Evolutionary conservation across 345 rosid genomes (phyloP).

Genomic region (Atalantia buxifolia): DNA sequence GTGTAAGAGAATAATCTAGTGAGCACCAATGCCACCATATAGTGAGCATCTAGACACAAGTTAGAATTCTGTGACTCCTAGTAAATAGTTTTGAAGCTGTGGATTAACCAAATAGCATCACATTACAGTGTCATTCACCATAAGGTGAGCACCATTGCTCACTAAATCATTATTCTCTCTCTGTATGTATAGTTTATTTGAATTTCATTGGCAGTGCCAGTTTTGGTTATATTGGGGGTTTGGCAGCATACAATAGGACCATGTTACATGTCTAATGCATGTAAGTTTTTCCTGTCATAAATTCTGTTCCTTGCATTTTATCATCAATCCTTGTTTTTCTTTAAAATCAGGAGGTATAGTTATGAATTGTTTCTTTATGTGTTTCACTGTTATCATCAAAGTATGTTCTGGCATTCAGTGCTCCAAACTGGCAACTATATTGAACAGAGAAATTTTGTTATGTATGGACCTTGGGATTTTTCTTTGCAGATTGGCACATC

Average conservation of each 20-base stretch:
- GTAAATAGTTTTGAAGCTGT: no score
- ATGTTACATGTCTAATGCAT: neutral
- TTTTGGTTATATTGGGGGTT: neutral
- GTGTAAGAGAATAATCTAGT: no score
- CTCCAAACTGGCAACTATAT: neutral
- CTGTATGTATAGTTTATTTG: neutral
- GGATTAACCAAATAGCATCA: no score
- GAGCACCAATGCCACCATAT: no score
- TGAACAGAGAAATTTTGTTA: neutral
- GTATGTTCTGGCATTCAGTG: neutral
- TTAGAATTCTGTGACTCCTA: no score
- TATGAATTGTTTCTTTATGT: neutral
- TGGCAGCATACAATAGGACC: neutral
- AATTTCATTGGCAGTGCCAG: neutral
- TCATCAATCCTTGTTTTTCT: neutral
- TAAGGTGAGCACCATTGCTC: no score
- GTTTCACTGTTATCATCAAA: slow-evolving; percentile 1
- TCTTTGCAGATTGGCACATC: neutral
- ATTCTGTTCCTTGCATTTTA: neutral
- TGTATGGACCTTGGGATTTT: neutral
- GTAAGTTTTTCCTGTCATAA: neutral
- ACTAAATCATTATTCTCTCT: no score
- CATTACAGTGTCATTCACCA: no score
- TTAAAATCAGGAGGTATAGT: neutral
- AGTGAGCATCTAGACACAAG: no score